Conservation (phyloP, 1,139 yeast species). For the Candida anutae region DNA sequence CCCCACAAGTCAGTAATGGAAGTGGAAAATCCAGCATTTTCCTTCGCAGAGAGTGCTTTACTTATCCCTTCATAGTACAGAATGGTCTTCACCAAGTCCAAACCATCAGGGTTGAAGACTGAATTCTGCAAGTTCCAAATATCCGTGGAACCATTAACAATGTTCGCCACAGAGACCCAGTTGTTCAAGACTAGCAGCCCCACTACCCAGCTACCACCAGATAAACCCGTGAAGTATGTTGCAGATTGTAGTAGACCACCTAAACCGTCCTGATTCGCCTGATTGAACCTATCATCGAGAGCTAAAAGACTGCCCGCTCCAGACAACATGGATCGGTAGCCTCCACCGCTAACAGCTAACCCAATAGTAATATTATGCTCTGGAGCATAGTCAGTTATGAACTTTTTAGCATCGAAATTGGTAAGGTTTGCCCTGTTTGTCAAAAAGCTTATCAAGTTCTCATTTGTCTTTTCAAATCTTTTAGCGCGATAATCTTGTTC, state of each 20-base stretch:
- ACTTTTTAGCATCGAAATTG: constrained; percentile 25
- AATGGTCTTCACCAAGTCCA: constrained; percentile 25
- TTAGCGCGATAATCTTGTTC: constrained; percentile 22
- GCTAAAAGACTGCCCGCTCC: constrained; percentile 38
- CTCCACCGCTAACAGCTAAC: constrained; percentile 40
- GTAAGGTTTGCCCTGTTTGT: constrained; percentile 22
- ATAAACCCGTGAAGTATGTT: constrained; percentile 32
- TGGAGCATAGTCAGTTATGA: constrained; percentile 17
- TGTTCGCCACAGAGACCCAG: constrained; percentile 30
- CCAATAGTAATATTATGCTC: constrained; percentile 32
- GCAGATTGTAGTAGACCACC: constrained; percentile 36
- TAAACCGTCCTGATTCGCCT: constrained; percentile 19
- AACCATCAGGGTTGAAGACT: constrained; percentile 32
- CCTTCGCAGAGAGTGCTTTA: constrained; percentile 22
- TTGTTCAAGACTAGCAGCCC: constrained; percentile 32
- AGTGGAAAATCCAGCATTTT: constrained; percentile 28
- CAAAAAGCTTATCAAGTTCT: constrained; percentile 24
- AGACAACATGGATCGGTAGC: constrained; percentile 37
- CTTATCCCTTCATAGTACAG: constrained; percentile 25
- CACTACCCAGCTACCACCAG: constrained; percentile 40
- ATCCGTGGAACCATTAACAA: constrained; percentile 17
- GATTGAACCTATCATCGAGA: constrained; percentile 24
- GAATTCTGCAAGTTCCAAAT: constrained; percentile 36
- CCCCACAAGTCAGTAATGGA: constrained; percentile 42
- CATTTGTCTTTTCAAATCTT: constrained; percentile 25